phyloP scores from a whole-genome alignment of 2,329 filamentous ascomycete genomes.

The Ophiostoma sp. region DNA sequence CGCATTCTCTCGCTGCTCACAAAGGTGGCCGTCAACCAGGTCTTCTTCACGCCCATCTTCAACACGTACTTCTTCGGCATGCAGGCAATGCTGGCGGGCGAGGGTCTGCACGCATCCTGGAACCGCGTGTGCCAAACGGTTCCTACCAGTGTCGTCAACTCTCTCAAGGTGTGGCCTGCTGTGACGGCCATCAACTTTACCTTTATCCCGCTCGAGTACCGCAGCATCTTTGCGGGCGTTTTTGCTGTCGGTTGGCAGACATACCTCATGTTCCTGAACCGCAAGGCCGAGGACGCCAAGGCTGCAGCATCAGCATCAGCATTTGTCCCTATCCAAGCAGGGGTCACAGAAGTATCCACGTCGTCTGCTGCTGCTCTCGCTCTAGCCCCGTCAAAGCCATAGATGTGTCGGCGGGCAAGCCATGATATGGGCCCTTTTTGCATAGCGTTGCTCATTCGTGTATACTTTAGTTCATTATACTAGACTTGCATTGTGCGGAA shows the following conservation, averaged over 20 bases:
- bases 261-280: slow-evolving; percentile 76
- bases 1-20: slow-evolving; percentile 63
- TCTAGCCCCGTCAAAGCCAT: slow-evolving; percentile 6
- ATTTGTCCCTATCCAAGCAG: not conserved
- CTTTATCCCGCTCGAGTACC: slow-evolving; percentile 73
- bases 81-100: slow-evolving; percentile 69
- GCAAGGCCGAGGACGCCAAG: slow-evolving; percentile 59
- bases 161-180: slow-evolving; percentile 80
- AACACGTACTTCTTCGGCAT: slow-evolving; percentile 78
- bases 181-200: slow-evolving; percentile 83
- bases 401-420: not conserved
- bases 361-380: not conserved
- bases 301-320: slow-evolving; percentile 24
- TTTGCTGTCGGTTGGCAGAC: slow-evolving; percentile 90
- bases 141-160: slow-evolving; percentile 69
- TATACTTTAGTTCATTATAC: not conserved
- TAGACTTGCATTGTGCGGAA: not conserved
- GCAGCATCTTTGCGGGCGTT: slow-evolving; percentile 71
- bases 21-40: slow-evolving; percentile 77
- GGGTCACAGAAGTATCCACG: not conserved
- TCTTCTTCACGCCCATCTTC: slow-evolving; percentile 74
- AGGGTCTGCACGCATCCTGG: slow-evolving; percentile 56
- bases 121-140: slow-evolving; percentile 70
- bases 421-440: not conserved
- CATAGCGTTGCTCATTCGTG: not conserved